Evolutionary conservation across 108 stramenopile genomes (phyloP).

Genomic region (Skeletonema tropicum): DNA sequence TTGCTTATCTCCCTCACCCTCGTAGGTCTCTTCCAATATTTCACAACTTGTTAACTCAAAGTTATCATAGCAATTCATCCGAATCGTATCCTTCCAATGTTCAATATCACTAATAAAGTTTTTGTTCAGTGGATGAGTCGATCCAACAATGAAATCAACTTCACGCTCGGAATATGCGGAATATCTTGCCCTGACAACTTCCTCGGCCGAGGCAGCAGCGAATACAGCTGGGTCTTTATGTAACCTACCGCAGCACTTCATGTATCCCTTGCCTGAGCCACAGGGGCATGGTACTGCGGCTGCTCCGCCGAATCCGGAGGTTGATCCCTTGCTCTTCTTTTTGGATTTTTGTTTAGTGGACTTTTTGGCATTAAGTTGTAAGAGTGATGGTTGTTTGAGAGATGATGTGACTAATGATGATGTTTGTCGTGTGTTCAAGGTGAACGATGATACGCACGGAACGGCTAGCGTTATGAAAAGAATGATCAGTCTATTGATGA

Average conservation of each 20-base stretch:
- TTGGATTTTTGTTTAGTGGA: conserved; percentile 30
- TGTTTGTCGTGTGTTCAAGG: background rate
- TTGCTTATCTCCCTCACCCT: conserved; percentile 50
- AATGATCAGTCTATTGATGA: background rate
- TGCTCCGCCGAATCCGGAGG: conserved; percentile 68
- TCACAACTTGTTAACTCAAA: conserved; percentile 68
- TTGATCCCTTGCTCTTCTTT: conserved; percentile 45
- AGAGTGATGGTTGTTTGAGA: background rate
- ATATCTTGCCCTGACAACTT: conserved; percentile 73
- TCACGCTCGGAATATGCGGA: conserved; percentile 74
- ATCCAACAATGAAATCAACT: conserved; percentile 66
- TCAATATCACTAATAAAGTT: conserved; percentile 59
- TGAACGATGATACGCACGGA: background rate
- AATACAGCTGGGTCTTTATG: conserved; percentile 57
- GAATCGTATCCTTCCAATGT: conserved; percentile 67
- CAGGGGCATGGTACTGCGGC: conserved; percentile 72
- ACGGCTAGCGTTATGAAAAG: background rate
- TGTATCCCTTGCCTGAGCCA: conserved; percentile 56
- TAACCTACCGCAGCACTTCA: conserved; percentile 65
- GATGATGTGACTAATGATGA: background rate
- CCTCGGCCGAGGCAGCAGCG: conserved; percentile 55
- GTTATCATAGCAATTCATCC: conserved; percentile 75
- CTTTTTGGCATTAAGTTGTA: conserved; percentile 41
- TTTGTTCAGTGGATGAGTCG: conserved; percentile 51
- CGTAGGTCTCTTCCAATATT: conserved; percentile 57